Evolutionary conservation across 495 filamentous ascomycete genomes (phyloP).

Genomic region (Viridothelium virens): DNA sequence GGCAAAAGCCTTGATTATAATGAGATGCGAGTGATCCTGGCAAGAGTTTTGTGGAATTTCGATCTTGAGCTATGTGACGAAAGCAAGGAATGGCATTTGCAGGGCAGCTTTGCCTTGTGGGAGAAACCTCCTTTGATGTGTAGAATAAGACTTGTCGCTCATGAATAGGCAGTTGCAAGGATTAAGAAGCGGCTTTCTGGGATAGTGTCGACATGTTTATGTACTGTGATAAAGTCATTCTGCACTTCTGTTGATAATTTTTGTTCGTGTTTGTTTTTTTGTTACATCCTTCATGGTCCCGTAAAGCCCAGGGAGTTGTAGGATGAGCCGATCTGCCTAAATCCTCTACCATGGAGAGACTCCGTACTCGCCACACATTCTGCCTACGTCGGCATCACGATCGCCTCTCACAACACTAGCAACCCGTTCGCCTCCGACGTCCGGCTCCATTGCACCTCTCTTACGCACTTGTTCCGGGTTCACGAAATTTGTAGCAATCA

Average conservation of each 20-base stretch:
- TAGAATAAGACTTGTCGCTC: conserved; percentile 14
- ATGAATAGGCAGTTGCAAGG: background rate
- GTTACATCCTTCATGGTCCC: background rate
- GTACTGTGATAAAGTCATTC: background rate
- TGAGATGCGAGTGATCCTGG: conserved; percentile 29
- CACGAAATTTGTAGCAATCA: conserved; percentile 1
- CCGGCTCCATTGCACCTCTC: background rate
- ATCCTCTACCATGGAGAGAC: background rate
- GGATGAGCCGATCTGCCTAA: background rate
- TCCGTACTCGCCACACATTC: background rate
- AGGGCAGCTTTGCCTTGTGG: conserved; percentile 8
- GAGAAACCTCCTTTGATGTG: conserved; percentile 22
- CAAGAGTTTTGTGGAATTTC: conserved; percentile 31
- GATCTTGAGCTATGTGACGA: conserved; percentile 17
- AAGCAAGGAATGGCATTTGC: background rate
- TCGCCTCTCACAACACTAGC: background rate
- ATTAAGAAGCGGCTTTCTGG: background rate
- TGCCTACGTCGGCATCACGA: background rate
- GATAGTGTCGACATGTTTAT: background rate
- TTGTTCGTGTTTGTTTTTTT: background rate
- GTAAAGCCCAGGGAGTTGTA: background rate
- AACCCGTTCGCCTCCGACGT: background rate
- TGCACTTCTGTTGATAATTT: background rate
- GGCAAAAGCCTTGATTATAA: conserved; percentile 27
- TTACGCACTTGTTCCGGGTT: background rate